Base-by-base conservation (phyloP, 129 eudicot species). In the Smallanthus sonchifolius region DNA sequence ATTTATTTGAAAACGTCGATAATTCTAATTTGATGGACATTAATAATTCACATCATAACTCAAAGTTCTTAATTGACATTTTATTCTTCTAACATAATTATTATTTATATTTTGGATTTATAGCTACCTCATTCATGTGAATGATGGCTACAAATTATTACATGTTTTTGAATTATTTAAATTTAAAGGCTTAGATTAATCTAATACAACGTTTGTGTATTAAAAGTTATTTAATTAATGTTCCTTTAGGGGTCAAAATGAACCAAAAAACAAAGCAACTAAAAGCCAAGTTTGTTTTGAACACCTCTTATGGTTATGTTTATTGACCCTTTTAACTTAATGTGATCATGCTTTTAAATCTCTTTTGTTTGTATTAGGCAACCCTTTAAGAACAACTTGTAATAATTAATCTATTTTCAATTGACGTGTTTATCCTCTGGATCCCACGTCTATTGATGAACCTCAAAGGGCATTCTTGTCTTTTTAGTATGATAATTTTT, bases 281-380 rank as follows among this genome's bases (percentile, higher is more conserved):
- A 72, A 64, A 67, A 79, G 67, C 72, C 83, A 79, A 72, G 74
- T 72, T 79, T 79, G 78, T 51, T 72, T 79, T 79, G 72, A 72
- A 64, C 35, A 79, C 78, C 76, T 69, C 81, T 69, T 48, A 72
- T 64, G 36, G 64, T 56, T 37, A 78, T 70, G 45, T 40, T 70
- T 36, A 70, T 61, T 70, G 65, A 48, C 82, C 72, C 70, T 78
- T 61, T 75, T 55, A 45, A 47, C 10, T 17, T 42, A 69, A 44
- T 19, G 6, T 70, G 57, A 78, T 70, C 65, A 70, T 63, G 72
- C 83, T 79, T 79, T 72, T 39, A 51, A 72, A 72, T 72, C 73
- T 42, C 68, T 63, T 79, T 79, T 79, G 82, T 79, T 64, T 72
- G 78, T 72, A 79, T 72, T 64, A 72, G 82, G 78, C 78, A 64